phyloP scores from a whole-genome alignment of 2,329 filamentous ascomycete species.

The Arthrobotrys megalospora region DNA sequence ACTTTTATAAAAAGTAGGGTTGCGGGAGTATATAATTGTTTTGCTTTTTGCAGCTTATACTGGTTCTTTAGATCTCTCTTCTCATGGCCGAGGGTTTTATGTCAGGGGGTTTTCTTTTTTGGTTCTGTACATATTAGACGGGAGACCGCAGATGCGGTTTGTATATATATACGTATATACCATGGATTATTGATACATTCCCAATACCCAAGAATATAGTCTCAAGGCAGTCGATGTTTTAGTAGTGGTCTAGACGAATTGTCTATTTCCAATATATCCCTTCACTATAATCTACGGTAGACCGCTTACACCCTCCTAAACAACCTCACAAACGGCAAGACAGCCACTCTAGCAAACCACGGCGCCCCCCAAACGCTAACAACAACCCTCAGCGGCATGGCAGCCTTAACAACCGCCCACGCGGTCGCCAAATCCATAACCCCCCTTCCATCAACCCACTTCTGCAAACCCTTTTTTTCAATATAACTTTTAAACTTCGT shows the following conservation, averaged over 20 bases:
- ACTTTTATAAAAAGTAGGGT: conserved; percentile 8
- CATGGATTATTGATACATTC: background rate
- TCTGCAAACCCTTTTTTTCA: conserved; percentile 67
- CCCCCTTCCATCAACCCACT: conserved; percentile 24
- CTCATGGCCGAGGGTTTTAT: conserved; percentile 11
- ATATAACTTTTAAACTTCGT: conserved; percentile 84
- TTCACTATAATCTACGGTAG: background rate
- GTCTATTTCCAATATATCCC: background rate
- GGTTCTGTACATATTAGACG: conserved; percentile 8
- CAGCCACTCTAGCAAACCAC: conserved; percentile 83
- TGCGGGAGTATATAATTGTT: conserved; percentile 15
- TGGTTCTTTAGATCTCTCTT: conserved; percentile 39
- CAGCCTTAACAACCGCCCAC: conserved; percentile 88
- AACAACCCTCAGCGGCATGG: conserved; percentile 83
- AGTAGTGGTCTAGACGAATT: too few species aligned
- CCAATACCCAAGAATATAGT: background rate
- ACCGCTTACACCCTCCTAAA: conserved; percentile 22
- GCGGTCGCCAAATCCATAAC: conserved; percentile 79
- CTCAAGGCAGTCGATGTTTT: too few species aligned
- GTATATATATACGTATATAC: too few species aligned
- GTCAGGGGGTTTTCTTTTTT: too few species aligned
- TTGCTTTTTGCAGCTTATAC: background rate
- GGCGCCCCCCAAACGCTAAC: conserved; percentile 90
- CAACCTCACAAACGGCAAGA: conserved; percentile 69
- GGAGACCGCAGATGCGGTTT: too few species aligned